Conservation (phyloP, 1,139 yeast species). For the Geotrichum klebahnii region DNA sequence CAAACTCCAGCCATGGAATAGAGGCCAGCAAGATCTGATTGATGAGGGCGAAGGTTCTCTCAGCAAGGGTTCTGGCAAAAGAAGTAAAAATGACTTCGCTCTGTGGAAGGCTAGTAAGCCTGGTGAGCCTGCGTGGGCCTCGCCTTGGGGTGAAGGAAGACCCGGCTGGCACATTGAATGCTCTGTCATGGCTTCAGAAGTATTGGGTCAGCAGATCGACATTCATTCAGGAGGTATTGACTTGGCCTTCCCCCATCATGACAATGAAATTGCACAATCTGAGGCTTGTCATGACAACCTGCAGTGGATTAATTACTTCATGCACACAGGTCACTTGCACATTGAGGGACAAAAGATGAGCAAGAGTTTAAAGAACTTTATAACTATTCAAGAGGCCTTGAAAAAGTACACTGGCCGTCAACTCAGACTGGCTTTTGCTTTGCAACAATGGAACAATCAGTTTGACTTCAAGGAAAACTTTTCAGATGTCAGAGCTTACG, state of each 20-base stretch:
- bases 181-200: conserved; percentile 95
- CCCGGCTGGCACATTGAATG: conserved; percentile 99
- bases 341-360: conserved; percentile 98
- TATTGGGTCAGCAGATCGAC: conserved; percentile 78
- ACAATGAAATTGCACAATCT: conserved; percentile 93
- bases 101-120: conserved; percentile 95
- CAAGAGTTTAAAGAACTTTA: conserved; percentile 87
- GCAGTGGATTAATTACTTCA: conserved; percentile 95
- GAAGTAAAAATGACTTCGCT: conserved; percentile 82
- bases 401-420: conserved; percentile 68
- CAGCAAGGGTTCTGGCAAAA: conserved; percentile 53
- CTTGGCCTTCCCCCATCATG: conserved; percentile 98
- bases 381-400: conserved; percentile 89
- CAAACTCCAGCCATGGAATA: conserved; percentile 97
- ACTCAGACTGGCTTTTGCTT: conserved; percentile 81
- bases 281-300: conserved; percentile 86
- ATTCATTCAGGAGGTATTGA: conserved; percentile 97
- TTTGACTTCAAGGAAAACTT: conserved; percentile 82
- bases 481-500: conserved; percentile 71
- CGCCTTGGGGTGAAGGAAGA: conserved; percentile 96
- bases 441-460: conserved; percentile 88
- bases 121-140: conserved; percentile 95
- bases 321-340: conserved; percentile 96
- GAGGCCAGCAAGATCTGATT: conserved; percentile 78
- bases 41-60: conserved; percentile 96